Evolutionary conservation across 805 yeast genomes (phyloP).

Genomic region (Ogataea nitratoaversa): DNA sequence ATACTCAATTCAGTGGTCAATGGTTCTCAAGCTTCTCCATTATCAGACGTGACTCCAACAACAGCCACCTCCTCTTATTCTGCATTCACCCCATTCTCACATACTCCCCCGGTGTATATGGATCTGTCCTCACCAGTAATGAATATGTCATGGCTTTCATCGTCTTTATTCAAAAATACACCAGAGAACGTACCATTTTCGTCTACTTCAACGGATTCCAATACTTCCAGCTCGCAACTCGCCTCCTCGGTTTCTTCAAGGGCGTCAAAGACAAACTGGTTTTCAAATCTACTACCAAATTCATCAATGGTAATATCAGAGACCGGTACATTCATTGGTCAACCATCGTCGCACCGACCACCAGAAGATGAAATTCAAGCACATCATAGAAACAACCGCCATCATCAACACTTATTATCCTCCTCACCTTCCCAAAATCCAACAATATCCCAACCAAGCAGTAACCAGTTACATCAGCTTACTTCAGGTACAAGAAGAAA

Average conservation of each 20-base stretch:
- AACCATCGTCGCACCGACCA: constrained; percentile 17
- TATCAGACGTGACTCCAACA: background rate
- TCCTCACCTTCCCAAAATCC: background rate
- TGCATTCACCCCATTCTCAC: background rate
- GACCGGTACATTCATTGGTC: constrained; percentile 27
- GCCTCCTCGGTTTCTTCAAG: constrained; percentile 2
- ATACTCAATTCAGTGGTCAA: constrained; percentile 11
- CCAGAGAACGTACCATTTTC: background rate
- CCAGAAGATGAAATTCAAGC: constrained; percentile 3
- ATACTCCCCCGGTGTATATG: background rate
- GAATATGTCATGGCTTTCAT: constrained; percentile 6
- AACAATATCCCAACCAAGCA: too few relatives aligned
- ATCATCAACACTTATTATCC: background rate
- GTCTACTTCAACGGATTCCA: background rate
- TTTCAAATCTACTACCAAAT: constrained; percentile 27
- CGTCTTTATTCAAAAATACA: constrained; percentile 2
- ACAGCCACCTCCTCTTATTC: too few relatives aligned
- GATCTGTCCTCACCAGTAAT: background rate
- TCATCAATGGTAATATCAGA: constrained; percentile 30
- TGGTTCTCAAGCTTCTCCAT: background rate
- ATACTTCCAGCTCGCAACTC: background rate
- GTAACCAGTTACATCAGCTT: too few relatives aligned
- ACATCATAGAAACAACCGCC: background rate
- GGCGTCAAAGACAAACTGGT: constrained; percentile 18
- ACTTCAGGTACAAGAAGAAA: background rate